Base-by-base conservation (phyloP, 495 filamentous ascomycete genomes). In the Xylaria cubensis region DNA sequence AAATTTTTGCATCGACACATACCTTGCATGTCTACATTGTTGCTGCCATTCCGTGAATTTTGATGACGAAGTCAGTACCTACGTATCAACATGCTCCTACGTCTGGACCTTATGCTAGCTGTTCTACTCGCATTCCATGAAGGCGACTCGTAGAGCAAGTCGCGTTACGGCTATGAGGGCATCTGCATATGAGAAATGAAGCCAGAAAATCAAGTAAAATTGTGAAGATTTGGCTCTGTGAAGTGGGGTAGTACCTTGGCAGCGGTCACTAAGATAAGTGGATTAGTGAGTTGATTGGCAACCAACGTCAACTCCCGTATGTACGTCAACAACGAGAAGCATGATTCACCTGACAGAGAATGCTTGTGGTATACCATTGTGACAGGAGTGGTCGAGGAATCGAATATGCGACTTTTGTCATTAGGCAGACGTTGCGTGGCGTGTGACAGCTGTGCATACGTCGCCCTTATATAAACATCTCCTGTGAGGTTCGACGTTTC, bases 1-100 rank as follows among this genome's bases (percentile, higher is more conserved):
- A 85, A 85, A 84, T 84, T 76, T 78, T 79, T 77, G 74, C 72
- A 79, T 79, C 76, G 83, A 82, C 75, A 85, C 84, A 85, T 77
- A 53, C 21, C n/a, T 44, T 24, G 50, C 46, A 34, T 42, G 19
- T 17, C 4, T 19, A 21, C 1, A 10, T 29, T 10, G 7, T 56
- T 32, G 26, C 13, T 32, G 2, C 4, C 32, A 1, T 29, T 29
- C 26, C 13, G 26, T 56, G 53, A 56, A 56, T 56, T 26, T 32
- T 17, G 12, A 26, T 29, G 51, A 56, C 26, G 53, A 17, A 10
- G 26, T 10, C 2, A 9, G 39, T 36, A 36, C 7, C 3, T 8
- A 29, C 26, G 26, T 42, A 42, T 42, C 39, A 13, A 42, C 9
- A 42, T 42, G 10, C 6, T 12, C 17, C 53, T 56, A 32, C 26